Conservation (phyloP, 2,329 filamentous ascomycete genomes). For the Pseudopyricularia javanii region DNA sequence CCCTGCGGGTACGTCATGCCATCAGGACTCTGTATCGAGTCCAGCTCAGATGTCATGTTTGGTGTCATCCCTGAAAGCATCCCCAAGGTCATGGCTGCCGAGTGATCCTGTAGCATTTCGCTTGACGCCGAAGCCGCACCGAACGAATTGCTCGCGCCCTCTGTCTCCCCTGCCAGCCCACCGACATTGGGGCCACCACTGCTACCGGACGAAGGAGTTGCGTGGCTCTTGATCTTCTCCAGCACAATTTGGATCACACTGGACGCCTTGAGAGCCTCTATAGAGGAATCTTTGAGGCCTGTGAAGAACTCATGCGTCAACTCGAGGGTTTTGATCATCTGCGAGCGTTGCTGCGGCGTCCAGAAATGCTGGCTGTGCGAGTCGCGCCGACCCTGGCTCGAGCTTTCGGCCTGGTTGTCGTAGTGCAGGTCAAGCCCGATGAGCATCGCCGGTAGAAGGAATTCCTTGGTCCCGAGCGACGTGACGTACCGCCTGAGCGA, state of each 20-base stretch:
- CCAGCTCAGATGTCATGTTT: slow-evolving; percentile 14
- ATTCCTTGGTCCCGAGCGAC: slow-evolving; percentile 72
- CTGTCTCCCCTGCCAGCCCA: background rate
- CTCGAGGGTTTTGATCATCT: slow-evolving; percentile 68
- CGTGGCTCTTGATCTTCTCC: slow-evolving; percentile 53
- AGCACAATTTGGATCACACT: slow-evolving; percentile 76
- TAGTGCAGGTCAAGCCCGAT: slow-evolving; percentile 74
- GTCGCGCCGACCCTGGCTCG: slow-evolving; percentile 21
- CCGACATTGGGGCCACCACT: background rate
- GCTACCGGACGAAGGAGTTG: background rate
- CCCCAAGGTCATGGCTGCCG: slow-evolving; percentile 26
- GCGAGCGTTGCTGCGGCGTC: slow-evolving; percentile 48
- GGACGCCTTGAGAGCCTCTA: slow-evolving; percentile 83
- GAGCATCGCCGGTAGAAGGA: slow-evolving; percentile 75
- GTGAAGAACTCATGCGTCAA: slow-evolving; percentile 70
- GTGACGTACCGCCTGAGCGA: slow-evolving; percentile 69
- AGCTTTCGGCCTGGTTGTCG: slow-evolving; percentile 36
- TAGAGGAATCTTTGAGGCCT: slow-evolving; percentile 59
- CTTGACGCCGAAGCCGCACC: slow-evolving; percentile 1
- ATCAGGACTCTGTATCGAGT: slow-evolving; percentile 21
- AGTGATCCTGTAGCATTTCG: slow-evolving; percentile 24
- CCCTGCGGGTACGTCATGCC: slow-evolving; percentile 24
- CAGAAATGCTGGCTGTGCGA: slow-evolving; percentile 39
- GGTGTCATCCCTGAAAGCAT: slow-evolving; percentile 26
- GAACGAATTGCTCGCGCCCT: background rate